These are phyloP conservation scores for Kodamaea kaohsiungensis DNA, from an alignment of 805 yeast genomes.

Conservation along the genomic window DNA sequence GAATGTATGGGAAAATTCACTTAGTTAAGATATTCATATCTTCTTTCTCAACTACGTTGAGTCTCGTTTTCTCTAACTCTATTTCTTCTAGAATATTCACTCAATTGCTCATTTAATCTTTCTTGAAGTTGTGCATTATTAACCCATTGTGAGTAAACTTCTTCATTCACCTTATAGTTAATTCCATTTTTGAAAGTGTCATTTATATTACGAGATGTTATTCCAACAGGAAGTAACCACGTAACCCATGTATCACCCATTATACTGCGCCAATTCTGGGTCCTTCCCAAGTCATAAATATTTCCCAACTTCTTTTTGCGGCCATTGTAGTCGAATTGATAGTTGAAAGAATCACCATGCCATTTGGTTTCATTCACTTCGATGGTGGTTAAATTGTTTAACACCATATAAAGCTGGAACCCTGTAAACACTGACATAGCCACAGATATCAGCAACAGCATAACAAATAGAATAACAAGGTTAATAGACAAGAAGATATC, in stretches of 20 bases:
- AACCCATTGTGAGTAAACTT: conserved; percentile 39
- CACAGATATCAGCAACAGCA: conserved; percentile 55
- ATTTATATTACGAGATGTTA: conserved; percentile 20
- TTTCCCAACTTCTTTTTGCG: conserved; percentile 53
- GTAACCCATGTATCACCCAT: conserved; percentile 70
- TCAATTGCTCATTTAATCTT: conserved; percentile 44
- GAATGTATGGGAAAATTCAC: no score
- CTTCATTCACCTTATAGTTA: conserved; percentile 49
- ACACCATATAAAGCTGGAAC: conserved; percentile 59
- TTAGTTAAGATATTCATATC: no score
- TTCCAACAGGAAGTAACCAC: conserved; percentile 68
- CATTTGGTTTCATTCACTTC: conserved; percentile 66
- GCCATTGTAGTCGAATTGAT: conserved; percentile 42
- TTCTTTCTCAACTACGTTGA: neutral
- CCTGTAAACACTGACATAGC: conserved; percentile 48
- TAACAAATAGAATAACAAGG: conserved; percentile 59
- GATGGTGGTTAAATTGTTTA: conserved; percentile 74
- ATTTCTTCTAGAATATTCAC: conserved; percentile 10
- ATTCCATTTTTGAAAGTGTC: conserved; percentile 45
- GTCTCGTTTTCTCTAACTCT: neutral
- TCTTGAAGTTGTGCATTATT: conserved; percentile 47
- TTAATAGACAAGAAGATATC: conserved; percentile 49
- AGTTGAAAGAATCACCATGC: conserved; percentile 32
- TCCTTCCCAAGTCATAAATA: conserved; percentile 71
- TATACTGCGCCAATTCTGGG: conserved; percentile 61